phyloP scores from a whole-genome alignment of 306 rosid species.

The Myrica gale region DNA sequence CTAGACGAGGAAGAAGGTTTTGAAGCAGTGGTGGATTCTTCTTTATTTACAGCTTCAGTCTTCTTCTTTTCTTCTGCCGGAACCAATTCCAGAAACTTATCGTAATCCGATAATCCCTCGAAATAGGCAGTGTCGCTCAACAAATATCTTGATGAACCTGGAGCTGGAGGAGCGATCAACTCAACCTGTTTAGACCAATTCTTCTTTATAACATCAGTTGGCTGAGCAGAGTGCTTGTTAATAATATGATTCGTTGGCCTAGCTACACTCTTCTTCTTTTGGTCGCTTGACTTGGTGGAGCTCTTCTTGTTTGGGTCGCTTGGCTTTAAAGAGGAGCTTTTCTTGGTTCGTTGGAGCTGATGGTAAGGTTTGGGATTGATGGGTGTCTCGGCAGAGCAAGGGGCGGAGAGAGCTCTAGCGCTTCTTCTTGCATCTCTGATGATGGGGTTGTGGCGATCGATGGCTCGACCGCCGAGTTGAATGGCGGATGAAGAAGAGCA shows the following conservation, averaged over 20 bases:
- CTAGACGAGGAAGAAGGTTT: conserved; percentile 39
- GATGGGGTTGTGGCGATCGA: conserved; percentile 94
- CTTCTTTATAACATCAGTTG: conserved; percentile 34
- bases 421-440: conserved; percentile 61
- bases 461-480: conserved; percentile 74
- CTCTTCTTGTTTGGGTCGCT: conserved; percentile 24
- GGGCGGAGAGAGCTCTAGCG: conserved; percentile 28
- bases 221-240: conserved; percentile 27
- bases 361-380: conserved; percentile 43
- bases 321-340: conserved; percentile 38
- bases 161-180: conserved; percentile 56
- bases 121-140: conserved; percentile 41
- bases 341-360: conserved; percentile 36
- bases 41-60: conserved; percentile 8
- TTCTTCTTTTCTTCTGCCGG: conserved; percentile 33
- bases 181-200: conserved; percentile 43
- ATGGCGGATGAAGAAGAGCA: conserved; percentile 57
- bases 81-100: conserved; percentile 34
- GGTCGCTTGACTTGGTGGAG: too few species aligned
- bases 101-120: conserved; percentile 46
- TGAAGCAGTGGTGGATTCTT: conserved; percentile 28
- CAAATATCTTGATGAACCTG: conserved; percentile 73
- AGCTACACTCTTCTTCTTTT: conserved; percentile 15
- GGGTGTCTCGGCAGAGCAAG: conserved; percentile 47
- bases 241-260: conserved; percentile 7